These are phyloP conservation scores for Lachancea sp. DNA, from an alignment of 805 yeast species.

Conservation along the genomic window DNA sequence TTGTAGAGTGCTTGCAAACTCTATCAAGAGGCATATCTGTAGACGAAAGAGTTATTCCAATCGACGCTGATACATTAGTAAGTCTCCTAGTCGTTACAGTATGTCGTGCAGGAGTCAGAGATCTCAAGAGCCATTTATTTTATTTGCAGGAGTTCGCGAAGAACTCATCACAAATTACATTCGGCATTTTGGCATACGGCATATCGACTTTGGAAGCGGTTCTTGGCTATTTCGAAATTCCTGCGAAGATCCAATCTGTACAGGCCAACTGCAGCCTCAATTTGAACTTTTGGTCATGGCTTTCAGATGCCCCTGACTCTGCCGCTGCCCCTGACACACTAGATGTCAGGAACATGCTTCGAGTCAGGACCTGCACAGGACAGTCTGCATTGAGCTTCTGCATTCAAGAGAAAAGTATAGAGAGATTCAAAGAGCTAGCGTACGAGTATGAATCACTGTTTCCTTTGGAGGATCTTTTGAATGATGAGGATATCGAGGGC, in stretches of 20 bases:
- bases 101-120: constrained; percentile 50
- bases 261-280: constrained; percentile 45
- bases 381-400: constrained; percentile 68
- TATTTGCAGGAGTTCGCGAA: constrained; percentile 59
- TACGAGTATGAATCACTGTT: constrained; percentile 42
- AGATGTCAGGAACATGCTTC: constrained; percentile 28
- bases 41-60: constrained; percentile 20
- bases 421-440: constrained; percentile 42
- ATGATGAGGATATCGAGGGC: constrained; percentile 51
- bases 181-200: constrained; percentile 69
- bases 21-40: constrained; percentile 35
- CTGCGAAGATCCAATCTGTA: constrained; percentile 28
- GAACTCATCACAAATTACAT: constrained; percentile 35
- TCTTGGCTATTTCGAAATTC: constrained; percentile 47
- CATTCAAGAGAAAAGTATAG: constrained; percentile 41
- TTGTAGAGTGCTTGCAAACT: constrained; percentile 46
- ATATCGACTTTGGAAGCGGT: constrained; percentile 82
- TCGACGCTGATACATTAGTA: constrained; percentile 79
- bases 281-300: constrained; percentile 45
- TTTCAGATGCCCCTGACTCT: constrained; percentile 33
- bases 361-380: constrained; percentile 47
- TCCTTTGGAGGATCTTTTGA: constrained; percentile 59
- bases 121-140: constrained; percentile 56
- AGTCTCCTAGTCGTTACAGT: constrained; percentile 68
- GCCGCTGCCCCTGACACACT: constrained; percentile 5